These are phyloP conservation scores for Chalciporus sp. DNA, from an alignment of 1,284 basidiomycete genomes.

Conservation along the genomic window DNA sequence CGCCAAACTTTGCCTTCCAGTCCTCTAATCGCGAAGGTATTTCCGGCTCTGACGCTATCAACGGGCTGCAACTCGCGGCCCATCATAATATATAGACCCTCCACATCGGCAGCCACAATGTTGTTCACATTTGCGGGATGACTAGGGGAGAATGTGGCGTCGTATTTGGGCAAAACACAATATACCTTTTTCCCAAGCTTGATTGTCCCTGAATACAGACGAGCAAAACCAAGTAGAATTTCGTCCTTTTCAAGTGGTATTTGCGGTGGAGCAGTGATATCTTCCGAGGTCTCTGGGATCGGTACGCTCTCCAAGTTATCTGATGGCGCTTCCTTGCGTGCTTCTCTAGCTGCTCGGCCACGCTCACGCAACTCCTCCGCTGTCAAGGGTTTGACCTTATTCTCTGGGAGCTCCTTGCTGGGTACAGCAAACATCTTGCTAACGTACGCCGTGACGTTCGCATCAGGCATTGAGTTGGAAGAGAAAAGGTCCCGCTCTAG, in stretches of 20 bases:
- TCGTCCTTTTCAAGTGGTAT: slow-evolving; percentile 45
- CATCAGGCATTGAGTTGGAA: slow-evolving; percentile 62
- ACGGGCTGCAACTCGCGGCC: slow-evolving; percentile 90
- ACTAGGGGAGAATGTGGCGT: slow-evolving; percentile 60
- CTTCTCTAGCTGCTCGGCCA: slow-evolving; percentile 67
- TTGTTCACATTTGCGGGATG: slow-evolving; percentile 77
- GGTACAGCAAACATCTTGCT: slow-evolving; percentile 98
- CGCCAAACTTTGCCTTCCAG: slow-evolving; percentile 90
- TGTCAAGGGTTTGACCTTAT: slow-evolving; percentile 75
- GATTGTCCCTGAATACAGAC: slow-evolving; percentile 91
- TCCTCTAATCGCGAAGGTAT: slow-evolving; percentile 93
- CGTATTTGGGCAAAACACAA: slow-evolving; percentile 91
- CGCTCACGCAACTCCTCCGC: slow-evolving; percentile 86
- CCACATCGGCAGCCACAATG: slow-evolving; percentile 63
- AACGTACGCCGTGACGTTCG: slow-evolving; percentile 83
- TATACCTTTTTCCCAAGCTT: slow-evolving; percentile 66
- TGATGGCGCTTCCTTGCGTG: slow-evolving; percentile 38
- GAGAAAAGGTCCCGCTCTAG: slow-evolving; percentile 84
- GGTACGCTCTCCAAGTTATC: slow-evolving; percentile 30
- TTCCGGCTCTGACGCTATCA: slow-evolving; percentile 87
- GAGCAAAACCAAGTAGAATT: slow-evolving; percentile 87
- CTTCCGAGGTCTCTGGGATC: slow-evolving; percentile 21
- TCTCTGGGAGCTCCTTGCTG: slow-evolving; percentile 81
- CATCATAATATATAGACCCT: slow-evolving; percentile 97
- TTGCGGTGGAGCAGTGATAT: slow-evolving; percentile 16